A percentile compares a stretch with the other conserved stretches of the same genome.
Evolutionary conservation across 768 basidiomycete species (phyloP).

Genomic region (Chalciporus piperatus): DNA sequence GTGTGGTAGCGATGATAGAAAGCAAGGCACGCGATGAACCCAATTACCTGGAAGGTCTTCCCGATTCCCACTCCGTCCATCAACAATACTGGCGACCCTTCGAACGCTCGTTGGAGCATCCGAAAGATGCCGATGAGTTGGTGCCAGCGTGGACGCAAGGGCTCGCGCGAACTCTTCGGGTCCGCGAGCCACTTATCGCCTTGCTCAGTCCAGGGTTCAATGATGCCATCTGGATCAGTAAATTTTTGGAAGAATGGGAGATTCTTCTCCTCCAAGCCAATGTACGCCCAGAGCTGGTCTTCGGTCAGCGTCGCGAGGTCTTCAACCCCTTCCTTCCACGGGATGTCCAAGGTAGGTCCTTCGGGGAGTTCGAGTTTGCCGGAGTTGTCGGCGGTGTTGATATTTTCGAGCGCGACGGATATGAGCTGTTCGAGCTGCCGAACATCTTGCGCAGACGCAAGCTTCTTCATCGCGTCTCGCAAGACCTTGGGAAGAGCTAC

Average conservation of each 20-base stretch:
- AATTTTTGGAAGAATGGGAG: constrained; percentile 5
- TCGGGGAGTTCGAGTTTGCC: background rate
- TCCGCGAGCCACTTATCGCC: constrained; percentile 9
- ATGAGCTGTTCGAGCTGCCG: background rate
- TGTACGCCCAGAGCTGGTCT: background rate
- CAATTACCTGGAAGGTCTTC: constrained; percentile 21
- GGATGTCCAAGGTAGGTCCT: background rate
- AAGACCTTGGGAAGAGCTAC: constrained; percentile 1
- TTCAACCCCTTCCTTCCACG: constrained; percentile 1
- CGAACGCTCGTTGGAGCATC: constrained; percentile 10
- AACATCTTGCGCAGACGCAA: background rate
- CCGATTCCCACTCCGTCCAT: constrained; percentile 28
- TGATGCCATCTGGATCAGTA: background rate
- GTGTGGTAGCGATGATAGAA: background rate
- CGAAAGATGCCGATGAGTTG: constrained; percentile 19
- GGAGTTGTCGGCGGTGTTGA: rapidly evolving
- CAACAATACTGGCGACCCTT: constrained; percentile 6
- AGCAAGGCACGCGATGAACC: constrained; percentile 9
- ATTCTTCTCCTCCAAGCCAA: background rate
- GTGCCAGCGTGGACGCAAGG: constrained; percentile 16
- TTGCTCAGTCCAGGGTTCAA: constrained; percentile 8
- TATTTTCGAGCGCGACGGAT: background rate
- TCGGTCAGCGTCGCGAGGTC: background rate
- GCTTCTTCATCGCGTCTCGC: background rate
- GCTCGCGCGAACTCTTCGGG: background rate